These are phyloP conservation scores for Apiospora saccharicola DNA, from an alignment of 2,329 filamentous ascomycete genomes.

Conservation along the genomic window DNA sequence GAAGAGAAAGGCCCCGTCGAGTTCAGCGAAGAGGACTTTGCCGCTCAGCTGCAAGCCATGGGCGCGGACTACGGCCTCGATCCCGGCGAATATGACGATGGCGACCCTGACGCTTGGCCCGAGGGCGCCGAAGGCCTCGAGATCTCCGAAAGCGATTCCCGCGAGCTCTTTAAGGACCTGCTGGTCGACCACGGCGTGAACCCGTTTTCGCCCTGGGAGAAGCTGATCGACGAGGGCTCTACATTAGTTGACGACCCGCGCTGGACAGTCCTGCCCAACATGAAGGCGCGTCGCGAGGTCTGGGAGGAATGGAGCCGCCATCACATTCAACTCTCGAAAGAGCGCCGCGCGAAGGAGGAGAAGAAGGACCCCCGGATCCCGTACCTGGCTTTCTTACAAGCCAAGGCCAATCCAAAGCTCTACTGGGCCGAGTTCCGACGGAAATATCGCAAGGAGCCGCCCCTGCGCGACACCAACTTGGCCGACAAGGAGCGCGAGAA, in stretches of 20 bases:
- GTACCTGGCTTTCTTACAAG: constrained; percentile 82
- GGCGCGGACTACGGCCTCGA: constrained; percentile 83
- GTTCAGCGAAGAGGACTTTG: constrained; percentile 94
- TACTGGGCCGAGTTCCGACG: constrained; percentile 98
- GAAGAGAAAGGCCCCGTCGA: constrained; percentile 64
- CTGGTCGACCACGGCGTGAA: constrained; percentile 83
- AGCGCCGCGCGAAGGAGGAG: constrained; percentile 75
- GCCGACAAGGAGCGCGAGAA: constrained; percentile 82
- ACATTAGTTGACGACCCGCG: constrained; percentile 81
- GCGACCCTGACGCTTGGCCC: constrained; percentile 66
- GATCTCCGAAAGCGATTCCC: constrained; percentile 78
- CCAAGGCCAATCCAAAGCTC: constrained; percentile 85
- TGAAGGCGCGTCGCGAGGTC: constrained; percentile 79
- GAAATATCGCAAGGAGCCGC: constrained; percentile 82
- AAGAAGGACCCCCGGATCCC: constrained; percentile 84
- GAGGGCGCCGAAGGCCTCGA: constrained; percentile 75
- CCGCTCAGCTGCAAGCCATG: constrained; percentile 89
- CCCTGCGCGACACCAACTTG: constrained; percentile 78
- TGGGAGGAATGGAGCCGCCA: constrained; percentile 86
- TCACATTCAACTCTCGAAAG: constrained; percentile 75
- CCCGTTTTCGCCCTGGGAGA: constrained; percentile 93
- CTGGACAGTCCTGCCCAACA: constrained; percentile 84
- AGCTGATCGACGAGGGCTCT: constrained; percentile 80
- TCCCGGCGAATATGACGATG: constrained; percentile 77
- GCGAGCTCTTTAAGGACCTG: constrained; percentile 82